A percentile compares a stretch with the other conserved stretches of the same genome.
Conservation (phyloP, 768 basidiomycete genomes). For the Naganishia onofrii region DNA sequence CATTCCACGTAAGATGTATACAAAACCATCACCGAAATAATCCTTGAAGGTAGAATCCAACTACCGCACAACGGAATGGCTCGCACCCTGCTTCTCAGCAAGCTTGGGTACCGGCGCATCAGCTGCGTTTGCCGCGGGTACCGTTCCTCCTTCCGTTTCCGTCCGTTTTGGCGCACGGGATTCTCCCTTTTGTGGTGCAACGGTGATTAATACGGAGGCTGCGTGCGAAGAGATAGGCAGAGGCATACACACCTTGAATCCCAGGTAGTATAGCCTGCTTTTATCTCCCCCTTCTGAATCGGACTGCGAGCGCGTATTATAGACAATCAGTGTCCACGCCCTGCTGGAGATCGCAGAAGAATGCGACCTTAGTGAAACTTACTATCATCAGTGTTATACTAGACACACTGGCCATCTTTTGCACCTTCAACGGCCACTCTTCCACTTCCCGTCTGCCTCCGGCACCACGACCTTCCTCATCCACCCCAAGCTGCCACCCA, state of each 20-base stretch:
- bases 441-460: slow-evolving; percentile 48
- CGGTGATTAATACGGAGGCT: not conserved
- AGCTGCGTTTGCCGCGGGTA: slow-evolving; percentile 75
- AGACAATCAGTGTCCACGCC: not conserved
- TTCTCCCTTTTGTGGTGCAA: slow-evolving; percentile 24
- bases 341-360: not conserved
- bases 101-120: slow-evolving; percentile 59
- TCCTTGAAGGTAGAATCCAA: not conserved
- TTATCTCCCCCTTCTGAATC: slow-evolving; percentile 52
- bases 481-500: slow-evolving; percentile 29
- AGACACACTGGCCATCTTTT: slow-evolving; percentile 49
- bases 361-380: slow-evolving; percentile 18
- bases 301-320: slow-evolving; percentile 25
- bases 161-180: slow-evolving; percentile 57
- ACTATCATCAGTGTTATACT: slow-evolving; percentile 48
- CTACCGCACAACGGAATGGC: slow-evolving; percentile 35
- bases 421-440: slow-evolving; percentile 51
- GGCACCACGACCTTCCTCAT: slow-evolving; percentile 36
- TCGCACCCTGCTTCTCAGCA: slow-evolving; percentile 49
- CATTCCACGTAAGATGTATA: not conserved
- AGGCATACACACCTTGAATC: slow-evolving; percentile 74
- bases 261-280: slow-evolving; percentile 71
- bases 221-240: slow-evolving; percentile 27
- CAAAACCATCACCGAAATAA: not conserved
- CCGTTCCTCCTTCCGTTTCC: slow-evolving; percentile 63